Conservation (phyloP, 31 red algal species). For the Bonnemaisonia californica region DNA sequence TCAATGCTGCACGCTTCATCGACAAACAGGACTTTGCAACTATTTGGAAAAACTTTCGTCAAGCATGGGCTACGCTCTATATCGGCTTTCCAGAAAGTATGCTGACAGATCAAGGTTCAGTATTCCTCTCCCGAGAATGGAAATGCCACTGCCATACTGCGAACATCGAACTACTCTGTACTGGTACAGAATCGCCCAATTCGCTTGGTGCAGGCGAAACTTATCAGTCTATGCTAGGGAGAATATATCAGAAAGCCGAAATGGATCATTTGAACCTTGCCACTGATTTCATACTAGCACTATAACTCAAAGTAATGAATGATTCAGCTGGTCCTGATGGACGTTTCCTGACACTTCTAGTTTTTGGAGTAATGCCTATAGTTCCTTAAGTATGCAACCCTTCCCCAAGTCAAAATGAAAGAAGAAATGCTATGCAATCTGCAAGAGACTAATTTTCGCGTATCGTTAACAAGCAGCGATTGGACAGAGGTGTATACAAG, state of each 20-base stretch:
- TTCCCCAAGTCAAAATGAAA: not conserved
- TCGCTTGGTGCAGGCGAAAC: too few species aligned
- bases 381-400: not conserved
- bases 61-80: slow-evolving; percentile 16
- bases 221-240: not conserved
- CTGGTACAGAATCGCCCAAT: slow-evolving; percentile 15
- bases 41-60: not conserved
- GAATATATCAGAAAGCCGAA: not conserved
- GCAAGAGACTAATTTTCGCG: not conserved
- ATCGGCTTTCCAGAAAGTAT: slow-evolving; percentile 8
- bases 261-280: not conserved
- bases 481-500: not conserved
- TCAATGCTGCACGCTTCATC: slow-evolving; percentile 1
- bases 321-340: slow-evolving; percentile 19
- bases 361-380: slow-evolving; percentile 21
- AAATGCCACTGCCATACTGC: not conserved
- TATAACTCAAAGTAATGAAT: slow-evolving; percentile 1
- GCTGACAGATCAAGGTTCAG: not conserved
- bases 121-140: not conserved
- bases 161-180: not conserved
- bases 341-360: not conserved
- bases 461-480: not conserved
- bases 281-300: not conserved
- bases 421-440: not conserved
- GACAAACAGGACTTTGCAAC: not conserved